phyloP scores from a whole-genome alignment of 371 early-diverging fungal species.

The Apophysomyces sp. region DNA sequence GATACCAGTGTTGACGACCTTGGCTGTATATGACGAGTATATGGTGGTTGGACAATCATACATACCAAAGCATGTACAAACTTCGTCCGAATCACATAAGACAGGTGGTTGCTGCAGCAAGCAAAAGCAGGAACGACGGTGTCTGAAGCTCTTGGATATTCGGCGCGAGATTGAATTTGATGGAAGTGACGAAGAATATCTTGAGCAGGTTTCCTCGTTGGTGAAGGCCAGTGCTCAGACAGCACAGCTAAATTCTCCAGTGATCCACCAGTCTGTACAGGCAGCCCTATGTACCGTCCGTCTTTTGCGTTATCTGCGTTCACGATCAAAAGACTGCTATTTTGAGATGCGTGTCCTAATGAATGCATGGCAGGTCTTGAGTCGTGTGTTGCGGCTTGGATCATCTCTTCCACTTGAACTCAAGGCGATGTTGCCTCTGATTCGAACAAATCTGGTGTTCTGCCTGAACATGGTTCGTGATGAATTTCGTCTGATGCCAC shows the following conservation, averaged over 20 bases:
- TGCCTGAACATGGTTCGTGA: background rate
- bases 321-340: conserved; percentile 11
- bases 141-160: conserved; percentile 5
- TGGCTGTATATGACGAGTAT: conserved; percentile 4
- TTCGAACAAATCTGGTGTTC: background rate
- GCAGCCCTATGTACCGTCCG: conserved; percentile 19
- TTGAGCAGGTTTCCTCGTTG: conserved; percentile 2
- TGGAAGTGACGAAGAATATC: conserved; percentile 17
- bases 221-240: background rate
- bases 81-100: background rate
- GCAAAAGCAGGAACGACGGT: background rate
- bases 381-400: conserved; percentile 6
- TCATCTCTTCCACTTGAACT: background rate
- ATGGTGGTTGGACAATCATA: background rate
- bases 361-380: conserved; percentile 25
- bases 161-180: conserved; percentile 8
- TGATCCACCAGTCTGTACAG: conserved; percentile 12
- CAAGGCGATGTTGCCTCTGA: background rate
- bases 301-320: conserved; percentile 14
- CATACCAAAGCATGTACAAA: background rate
- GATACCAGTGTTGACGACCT: background rate
- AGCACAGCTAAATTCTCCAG: conserved; percentile 12
- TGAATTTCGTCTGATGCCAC: background rate
- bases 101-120: background rate
- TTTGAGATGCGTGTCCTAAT: conserved; percentile 29